Conservation (phyloP, 352 stramenopile genomes). For the Pythium chondricola region DNA sequence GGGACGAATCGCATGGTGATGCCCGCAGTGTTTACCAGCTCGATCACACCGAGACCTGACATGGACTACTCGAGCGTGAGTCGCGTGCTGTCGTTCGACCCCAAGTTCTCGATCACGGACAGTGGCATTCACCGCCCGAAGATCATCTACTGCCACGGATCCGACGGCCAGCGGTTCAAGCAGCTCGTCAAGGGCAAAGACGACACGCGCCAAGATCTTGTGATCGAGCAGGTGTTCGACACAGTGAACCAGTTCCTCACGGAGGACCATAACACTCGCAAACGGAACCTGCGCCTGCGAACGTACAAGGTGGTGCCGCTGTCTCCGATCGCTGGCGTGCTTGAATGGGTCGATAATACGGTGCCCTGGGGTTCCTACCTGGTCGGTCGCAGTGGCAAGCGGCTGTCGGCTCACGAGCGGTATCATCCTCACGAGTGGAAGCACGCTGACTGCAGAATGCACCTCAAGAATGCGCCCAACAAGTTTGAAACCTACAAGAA, state of each 20-base stretch:
- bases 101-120: slow-evolving; percentile 90
- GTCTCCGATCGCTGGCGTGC: slow-evolving; percentile 90
- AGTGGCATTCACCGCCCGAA: slow-evolving; percentile 95
- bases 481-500: slow-evolving; percentile 83
- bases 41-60: slow-evolving; percentile 54
- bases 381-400: slow-evolving; percentile 38
- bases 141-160: slow-evolving; percentile 95
- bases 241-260: slow-evolving; percentile 86
- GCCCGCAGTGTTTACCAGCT: slow-evolving; percentile 74
- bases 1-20: slow-evolving; percentile 37
- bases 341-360: slow-evolving; percentile 98
- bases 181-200: slow-evolving; percentile 96
- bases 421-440: slow-evolving; percentile 96
- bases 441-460: slow-evolving; percentile 64
- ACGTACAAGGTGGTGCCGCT: slow-evolving; percentile 96
- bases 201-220: slow-evolving; percentile 82
- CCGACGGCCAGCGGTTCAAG: slow-evolving; percentile 88
- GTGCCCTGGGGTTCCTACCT: slow-evolving; percentile 93
- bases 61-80: slow-evolving; percentile 81
- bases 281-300: slow-evolving; percentile 82
- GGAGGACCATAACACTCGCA: slow-evolving; percentile 49
- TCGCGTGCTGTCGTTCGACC: slow-evolving; percentile 87
- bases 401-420: slow-evolving; percentile 83
- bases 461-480: slow-evolving; percentile 69
- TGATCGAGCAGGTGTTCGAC: slow-evolving; percentile 89